Conservation (phyloP, 768 basidiomycete genomes). For the Rhodocollybia butyracea region DNA sequence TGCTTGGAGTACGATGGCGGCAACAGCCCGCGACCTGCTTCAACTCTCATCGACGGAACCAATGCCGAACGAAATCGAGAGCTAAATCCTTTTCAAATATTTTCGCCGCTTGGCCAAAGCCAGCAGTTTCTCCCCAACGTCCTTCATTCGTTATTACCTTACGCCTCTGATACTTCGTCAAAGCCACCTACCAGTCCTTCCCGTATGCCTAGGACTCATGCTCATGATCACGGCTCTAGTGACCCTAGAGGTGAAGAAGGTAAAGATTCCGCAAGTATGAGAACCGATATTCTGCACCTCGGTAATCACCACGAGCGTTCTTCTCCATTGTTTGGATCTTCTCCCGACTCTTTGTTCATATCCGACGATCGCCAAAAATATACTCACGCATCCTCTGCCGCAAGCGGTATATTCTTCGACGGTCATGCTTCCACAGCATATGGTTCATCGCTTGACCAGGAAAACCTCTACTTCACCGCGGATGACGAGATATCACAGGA, state of each 20-base stretch:
- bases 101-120: not conserved
- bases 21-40: not conserved
- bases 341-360: not conserved
- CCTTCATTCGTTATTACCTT: not conserved
- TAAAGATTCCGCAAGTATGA: not conserved
- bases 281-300: not conserved
- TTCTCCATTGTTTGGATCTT: not conserved
- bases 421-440: not conserved
- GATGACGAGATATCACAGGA: not conserved
- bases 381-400: too few species aligned
- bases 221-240: not conserved
- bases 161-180: not conserved
- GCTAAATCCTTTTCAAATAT: not conserved
- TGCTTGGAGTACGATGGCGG: not conserved
- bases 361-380: not conserved
- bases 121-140: not conserved
- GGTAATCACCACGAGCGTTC: not conserved
- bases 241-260: not conserved
- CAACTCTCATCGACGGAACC: too few species aligned
- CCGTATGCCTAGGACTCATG: not conserved
- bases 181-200: not conserved
- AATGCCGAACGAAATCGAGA: not conserved
- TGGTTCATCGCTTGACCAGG: not conserved
- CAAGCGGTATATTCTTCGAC: too few species aligned
- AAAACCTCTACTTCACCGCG: not conserved